Evolutionary conservation across 2,329 filamentous ascomycete species (phyloP).

Genomic region (Penicillium freii): DNA sequence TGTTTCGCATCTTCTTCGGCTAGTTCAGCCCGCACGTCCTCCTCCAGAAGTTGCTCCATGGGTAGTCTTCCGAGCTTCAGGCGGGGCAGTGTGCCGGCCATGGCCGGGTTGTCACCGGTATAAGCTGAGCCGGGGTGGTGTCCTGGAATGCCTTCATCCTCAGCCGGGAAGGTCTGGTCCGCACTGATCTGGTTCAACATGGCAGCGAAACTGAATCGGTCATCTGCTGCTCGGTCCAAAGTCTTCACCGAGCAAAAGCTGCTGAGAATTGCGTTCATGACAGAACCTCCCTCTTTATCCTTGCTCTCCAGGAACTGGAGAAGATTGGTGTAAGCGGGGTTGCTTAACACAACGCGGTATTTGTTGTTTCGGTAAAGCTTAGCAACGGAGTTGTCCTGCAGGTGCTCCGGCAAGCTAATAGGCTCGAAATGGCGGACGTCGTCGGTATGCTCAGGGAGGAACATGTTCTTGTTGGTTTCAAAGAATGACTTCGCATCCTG

Average conservation of each 20-base stretch:
- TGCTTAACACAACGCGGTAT: constrained; percentile 86
- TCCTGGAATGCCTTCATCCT: constrained; percentile 68
- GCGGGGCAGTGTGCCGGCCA: constrained; percentile 56
- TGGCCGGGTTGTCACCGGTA: constrained; percentile 55
- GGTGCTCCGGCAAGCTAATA: constrained; percentile 73
- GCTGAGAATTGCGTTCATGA: constrained; percentile 72
- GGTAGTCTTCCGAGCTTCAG: constrained; percentile 79
- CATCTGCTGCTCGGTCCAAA: constrained; percentile 57
- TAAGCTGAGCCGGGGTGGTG: constrained; percentile 65
- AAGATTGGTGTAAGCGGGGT: constrained; percentile 75
- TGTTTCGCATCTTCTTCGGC: constrained; percentile 79
- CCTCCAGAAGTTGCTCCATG: constrained; percentile 76
- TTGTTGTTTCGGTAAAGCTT: constrained; percentile 82
- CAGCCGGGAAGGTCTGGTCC: constrained; percentile 58
- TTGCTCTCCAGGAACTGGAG: constrained; percentile 90
- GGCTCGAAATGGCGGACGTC: constrained; percentile 74
- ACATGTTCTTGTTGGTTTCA: constrained; percentile 63
- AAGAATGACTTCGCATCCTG: constrained; percentile 74
- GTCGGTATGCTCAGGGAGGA: constrained; percentile 74
- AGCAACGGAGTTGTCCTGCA: constrained; percentile 71
- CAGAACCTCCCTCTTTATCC: constrained; percentile 71
- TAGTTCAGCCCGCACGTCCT: constrained; percentile 82
- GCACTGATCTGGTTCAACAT: constrained; percentile 57
- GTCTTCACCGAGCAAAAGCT: constrained; percentile 59
- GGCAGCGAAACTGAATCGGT: constrained; percentile 59